Base-by-base conservation (phyloP, 2,329 filamentous ascomycete genomes). In the Nothomitra cinnamomea region DNA sequence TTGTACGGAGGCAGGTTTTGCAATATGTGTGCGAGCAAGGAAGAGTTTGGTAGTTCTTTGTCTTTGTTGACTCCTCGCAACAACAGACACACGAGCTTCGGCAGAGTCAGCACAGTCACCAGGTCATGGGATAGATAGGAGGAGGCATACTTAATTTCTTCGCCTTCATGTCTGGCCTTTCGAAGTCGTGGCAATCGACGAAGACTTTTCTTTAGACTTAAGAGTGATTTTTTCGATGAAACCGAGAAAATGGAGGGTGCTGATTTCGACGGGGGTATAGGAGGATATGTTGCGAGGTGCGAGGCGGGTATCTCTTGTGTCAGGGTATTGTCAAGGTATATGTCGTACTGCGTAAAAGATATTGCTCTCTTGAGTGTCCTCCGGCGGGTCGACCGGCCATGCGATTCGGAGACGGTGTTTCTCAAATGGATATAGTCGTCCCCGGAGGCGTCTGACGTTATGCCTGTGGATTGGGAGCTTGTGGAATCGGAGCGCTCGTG, bases 1-100 rank as follows among this genome's bases (percentile, higher is more conserved):
- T 68, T 36, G 73, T 67, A 52, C 67, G 67, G 12, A 82, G 63
- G 58, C 79, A 82, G 50, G 66, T 64, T 38, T 69, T 63, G 65
- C 79, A 82, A 60, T 79, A 79, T 22, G 69, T 73, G 60, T 82
- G 78, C 17, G 73, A 72, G 57, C 79, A 82, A 2, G 74, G 71
- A 3, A 81, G 66, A 49, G 67, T 74, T 56, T 75, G 71, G 25
- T 78, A 61, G 3, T 65, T 59, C 32, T 65, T 64, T 35, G 67
- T 66, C 50, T 65, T 67, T 57, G 67, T 67, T 57, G 77, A 72
- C 50, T 78, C 72, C 50, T 76, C 72, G 55, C 72, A 73, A 59
- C 79, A 82, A 58, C 72, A 76, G 48, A 74, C 70, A 58, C 78
- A 82, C 17, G 72, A 73, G 56, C 78, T 54, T 17, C n/a, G 28